Base-by-base conservation (phyloP, 768 basidiomycete species). In the Nidula microcarpa region DNA sequence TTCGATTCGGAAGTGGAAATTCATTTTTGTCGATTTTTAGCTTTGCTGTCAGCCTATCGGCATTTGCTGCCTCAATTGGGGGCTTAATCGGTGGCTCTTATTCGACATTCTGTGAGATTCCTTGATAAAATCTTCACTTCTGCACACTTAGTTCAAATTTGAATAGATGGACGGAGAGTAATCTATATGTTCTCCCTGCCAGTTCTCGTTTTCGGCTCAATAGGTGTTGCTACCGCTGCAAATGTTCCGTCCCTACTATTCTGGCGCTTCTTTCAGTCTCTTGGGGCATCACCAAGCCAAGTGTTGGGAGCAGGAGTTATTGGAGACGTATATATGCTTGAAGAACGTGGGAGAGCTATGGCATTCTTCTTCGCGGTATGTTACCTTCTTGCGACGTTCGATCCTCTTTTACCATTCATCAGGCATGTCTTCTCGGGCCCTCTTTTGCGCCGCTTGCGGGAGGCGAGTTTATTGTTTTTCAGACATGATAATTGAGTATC, bases 121-220 rank as follows among this genome's bases (percentile, higher is more conserved):
- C n/a, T n/a, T 33, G 7, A 14, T 49, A 6, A 7, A 49, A 14
- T 13, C 6, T 10, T 49, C 10, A 10, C 17, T 17, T 30, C 32
- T 8, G 18, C 17, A 35, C 13, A 14, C 13, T 8, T 6, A 35
- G 17, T 23, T 18, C 13, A 30, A 32, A 23, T 32, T 10, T 17
- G 11, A 23, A 49, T 48, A 84, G 83, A 86, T 68, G 86, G 87
- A 0, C 73, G 85, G 2, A 67, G 79, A 16, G 66, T 69, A 1
- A 67, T 85, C 18, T 87, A 84, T 57, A 68, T 87, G 11, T 64
- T 64, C 17, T 76, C 77, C 9, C 67, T 86, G 16, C 84, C 85
- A 1, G 69, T 85, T 36, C 71, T 80, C 43, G 71, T 74, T 33
- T 52, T 82, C 1, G 82, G 75, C 0, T 81, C 82, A 30, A 61